phyloP scores from a whole-genome alignment of 2,329 filamentous ascomycete genomes.

The Aspergillus carbonarius region DNA sequence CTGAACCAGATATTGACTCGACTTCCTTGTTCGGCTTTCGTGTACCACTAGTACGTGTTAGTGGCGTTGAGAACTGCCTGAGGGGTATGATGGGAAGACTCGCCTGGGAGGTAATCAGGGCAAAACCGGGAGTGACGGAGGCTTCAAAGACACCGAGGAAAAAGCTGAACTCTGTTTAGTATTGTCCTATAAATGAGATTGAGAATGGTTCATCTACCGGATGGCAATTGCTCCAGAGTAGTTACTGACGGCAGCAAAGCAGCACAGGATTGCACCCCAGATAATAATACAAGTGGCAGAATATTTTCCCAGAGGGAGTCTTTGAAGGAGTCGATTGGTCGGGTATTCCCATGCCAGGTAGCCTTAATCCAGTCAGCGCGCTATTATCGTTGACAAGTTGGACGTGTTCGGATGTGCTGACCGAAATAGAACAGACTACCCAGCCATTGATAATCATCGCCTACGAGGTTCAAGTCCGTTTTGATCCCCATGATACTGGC shows the following conservation, averaged over 20 bases:
- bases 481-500: slow-evolving; percentile 56
- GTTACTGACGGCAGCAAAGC: slow-evolving; percentile 62
- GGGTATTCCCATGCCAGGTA: slow-evolving; percentile 64
- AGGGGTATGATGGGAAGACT: neutral
- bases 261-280: slow-evolving; percentile 62
- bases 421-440: slow-evolving; percentile 54
- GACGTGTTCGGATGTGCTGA: slow-evolving; percentile 16
- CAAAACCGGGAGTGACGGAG: slow-evolving; percentile 67
- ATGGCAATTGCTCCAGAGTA: slow-evolving; percentile 64
- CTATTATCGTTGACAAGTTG: neutral
- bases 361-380: slow-evolving; percentile 26
- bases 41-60: slow-evolving; percentile 62
- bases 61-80: neutral
- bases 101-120: slow-evolving; percentile 61
- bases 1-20: slow-evolving; percentile 67
- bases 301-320: slow-evolving; percentile 65
- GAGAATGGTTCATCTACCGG: slow-evolving; percentile 35
- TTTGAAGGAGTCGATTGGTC: slow-evolving; percentile 63
- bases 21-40: slow-evolving; percentile 64
- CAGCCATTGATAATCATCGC: slow-evolving; percentile 54
- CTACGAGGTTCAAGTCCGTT: slow-evolving; percentile 44
- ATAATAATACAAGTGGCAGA: slow-evolving; percentile 63
- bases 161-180: slow-evolving; percentile 38
- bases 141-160: slow-evolving; percentile 68
- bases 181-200: neutral